Conservation (phyloP, 345 rosid genomes). For the Ceriops zippeliana region DNA sequence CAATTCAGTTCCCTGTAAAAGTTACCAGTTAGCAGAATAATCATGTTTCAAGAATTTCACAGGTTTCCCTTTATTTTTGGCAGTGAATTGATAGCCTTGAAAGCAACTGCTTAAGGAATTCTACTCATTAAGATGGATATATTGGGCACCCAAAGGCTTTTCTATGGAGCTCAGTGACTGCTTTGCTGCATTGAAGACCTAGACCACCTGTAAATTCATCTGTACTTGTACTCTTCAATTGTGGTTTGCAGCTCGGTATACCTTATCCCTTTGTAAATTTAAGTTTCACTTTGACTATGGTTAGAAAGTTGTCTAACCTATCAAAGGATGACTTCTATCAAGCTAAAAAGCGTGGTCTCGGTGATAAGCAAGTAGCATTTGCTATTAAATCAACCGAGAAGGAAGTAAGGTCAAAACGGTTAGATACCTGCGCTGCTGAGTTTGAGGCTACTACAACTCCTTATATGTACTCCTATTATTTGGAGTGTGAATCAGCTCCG, state of each 20-base stretch:
- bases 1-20: no score
- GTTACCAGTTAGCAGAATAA: neutral
- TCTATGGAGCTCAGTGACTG: neutral
- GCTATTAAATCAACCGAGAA: conserved; percentile 84
- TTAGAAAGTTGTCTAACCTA: conserved; percentile 46
- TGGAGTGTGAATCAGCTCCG: conserved; percentile 89
- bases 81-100: neutral
- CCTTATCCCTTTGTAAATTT: no score
- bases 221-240: neutral
- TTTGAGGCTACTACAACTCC: conserved; percentile 86
- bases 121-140: neutral
- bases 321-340: conserved; percentile 78
- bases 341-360: conserved; percentile 76
- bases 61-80: neutral
- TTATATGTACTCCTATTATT: conserved; percentile 92
- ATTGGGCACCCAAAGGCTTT: neutral
- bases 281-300: conserved; percentile 6
- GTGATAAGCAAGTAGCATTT: conserved; percentile 92
- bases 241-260: neutral
- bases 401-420: conserved; percentile 68
- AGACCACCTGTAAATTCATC: neutral
- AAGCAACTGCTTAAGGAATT: neutral
- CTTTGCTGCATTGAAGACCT: neutral
- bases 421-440: conserved; percentile 99
- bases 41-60: neutral